A percentile compares a stretch with the other conserved stretches of the same genome.
Evolutionary conservation across 2,329 filamentous ascomycete genomes (phyloP).

Genomic region (Phialophora expanda): DNA sequence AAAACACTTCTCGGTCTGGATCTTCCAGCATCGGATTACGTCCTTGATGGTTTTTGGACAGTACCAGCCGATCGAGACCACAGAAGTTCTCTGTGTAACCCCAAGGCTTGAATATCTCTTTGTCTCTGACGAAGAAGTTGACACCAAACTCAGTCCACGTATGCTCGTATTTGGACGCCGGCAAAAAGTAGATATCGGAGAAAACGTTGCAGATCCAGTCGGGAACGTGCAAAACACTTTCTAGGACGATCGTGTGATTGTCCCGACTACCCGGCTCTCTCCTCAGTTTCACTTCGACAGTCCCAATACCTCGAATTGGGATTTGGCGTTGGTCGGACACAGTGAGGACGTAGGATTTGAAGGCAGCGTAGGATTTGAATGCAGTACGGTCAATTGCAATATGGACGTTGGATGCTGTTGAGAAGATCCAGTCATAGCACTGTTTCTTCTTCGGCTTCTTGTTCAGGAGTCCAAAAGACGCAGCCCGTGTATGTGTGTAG

Average conservation of each 20-base stretch:
- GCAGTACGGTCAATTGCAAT: conserved; percentile 44
- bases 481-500: conserved; percentile 16
- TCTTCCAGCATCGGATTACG: conserved; percentile 40
- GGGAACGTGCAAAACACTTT: conserved; percentile 46
- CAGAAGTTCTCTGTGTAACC: conserved; percentile 40
- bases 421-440: conserved; percentile 41
- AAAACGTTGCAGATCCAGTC: conserved; percentile 45
- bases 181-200: conserved; percentile 36
- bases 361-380: conserved; percentile 44
- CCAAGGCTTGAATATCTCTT: conserved; percentile 34
- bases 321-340: conserved; percentile 37
- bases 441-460: conserved; percentile 34
- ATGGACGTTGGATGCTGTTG: conserved; percentile 42
- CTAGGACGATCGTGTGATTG: conserved; percentile 40
- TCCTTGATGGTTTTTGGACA: conserved; percentile 33
- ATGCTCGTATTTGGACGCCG: conserved; percentile 34
- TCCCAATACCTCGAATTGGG: conserved; percentile 43
- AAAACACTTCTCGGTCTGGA: conserved; percentile 39
- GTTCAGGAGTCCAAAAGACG: conserved; percentile 17
- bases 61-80: conserved; percentile 37
- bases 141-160: conserved; percentile 38
- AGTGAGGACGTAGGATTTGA: conserved; percentile 40
- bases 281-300: conserved; percentile 43
- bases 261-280: conserved; percentile 36
- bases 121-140: conserved; percentile 34